Evolutionary conservation across 306 rosid species (phyloP), one percentile per base, ranked within the genome.

Genomic region (Ziziphus jujuba): DNA sequence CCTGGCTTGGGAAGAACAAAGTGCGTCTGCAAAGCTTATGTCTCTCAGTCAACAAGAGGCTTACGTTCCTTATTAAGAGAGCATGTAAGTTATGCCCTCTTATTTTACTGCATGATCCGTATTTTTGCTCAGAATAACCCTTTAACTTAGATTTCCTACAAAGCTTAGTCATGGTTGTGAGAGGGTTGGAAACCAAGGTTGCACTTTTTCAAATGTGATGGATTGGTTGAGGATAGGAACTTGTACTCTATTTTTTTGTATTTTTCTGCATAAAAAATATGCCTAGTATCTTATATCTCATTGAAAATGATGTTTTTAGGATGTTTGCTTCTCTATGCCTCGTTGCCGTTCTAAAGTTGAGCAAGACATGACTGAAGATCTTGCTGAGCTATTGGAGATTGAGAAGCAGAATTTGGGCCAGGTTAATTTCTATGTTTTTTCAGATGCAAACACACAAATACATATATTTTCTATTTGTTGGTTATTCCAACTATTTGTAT

Each of bases 311-410:
- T 82, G 72, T 67, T 40, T n/a, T 51, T 69, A 93, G 97, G 99
- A 87, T 76, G 73, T 93, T 75, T 63, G 77, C 75, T 93, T 90
- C 87, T 84, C 96, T 20, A 93, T 90, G 99, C 99, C 99, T 71
- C 96, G 85, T 50, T 93, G 95, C 85, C 83, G 40, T 72, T 90
- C 99, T 16, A 88, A 88, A 84, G 85, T 82, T 55, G 92, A 90
- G 81, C 96, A 90, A 73, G 91, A 77, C 43, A 71, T 84, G 19
- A 77, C 87, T 17, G 99, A 95, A 64, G 92, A 85, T 80, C 79
- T 95, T 72, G 92, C 84, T 72, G 99, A 95, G 74, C 95, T 95
- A 71, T 90, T 97, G 36, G 97, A 95, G 81, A 88, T 95, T 38
- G 96, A 89, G 88, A 92, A 87, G 77, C 90, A 87, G 59, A 89